Conservation (phyloP, 139 green algal species). For the Asterochloris erici region DNA sequence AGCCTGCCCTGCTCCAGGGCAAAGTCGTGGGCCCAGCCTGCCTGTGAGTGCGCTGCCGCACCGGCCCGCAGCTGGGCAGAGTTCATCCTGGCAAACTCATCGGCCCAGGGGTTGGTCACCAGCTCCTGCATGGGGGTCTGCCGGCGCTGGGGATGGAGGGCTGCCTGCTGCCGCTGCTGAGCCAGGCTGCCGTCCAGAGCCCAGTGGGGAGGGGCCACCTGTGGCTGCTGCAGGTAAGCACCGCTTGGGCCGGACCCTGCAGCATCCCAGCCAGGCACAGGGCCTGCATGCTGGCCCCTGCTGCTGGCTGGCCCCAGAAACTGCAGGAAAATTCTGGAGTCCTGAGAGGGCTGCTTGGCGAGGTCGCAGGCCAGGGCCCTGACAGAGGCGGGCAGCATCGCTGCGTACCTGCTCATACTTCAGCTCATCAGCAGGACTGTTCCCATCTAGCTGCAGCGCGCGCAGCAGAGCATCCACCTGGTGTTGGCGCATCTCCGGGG, state of each 20-base stretch:
- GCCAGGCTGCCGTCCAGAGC: background rate
- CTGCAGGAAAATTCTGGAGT: background rate
- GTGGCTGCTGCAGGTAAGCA: background rate
- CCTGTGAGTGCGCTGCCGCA: no score
- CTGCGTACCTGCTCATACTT: conserved; percentile 4
- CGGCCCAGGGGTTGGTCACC: background rate
- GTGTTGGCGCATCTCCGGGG: conserved; percentile 1
- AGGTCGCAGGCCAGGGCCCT: background rate
- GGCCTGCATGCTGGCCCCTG: background rate
- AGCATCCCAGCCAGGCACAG: background rate
- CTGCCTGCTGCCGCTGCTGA: background rate
- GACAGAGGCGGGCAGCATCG: background rate
- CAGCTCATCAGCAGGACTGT: background rate
- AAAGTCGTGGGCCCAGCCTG: no score
- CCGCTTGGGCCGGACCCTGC: background rate
- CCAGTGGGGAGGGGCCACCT: background rate
- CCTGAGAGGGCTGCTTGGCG: background rate
- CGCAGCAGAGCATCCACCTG: conserved; percentile 2
- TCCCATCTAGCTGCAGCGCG: background rate
- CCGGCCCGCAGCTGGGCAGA: background rate
- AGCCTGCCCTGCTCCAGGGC: no score
- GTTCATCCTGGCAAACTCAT: conserved; percentile 2
- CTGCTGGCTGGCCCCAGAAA: background rate
- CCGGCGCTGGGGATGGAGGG: no score
- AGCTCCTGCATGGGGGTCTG: background rate